Evolutionary conservation across 345 rosid species (phyloP).

Genomic region (Acer negundo): DNA sequence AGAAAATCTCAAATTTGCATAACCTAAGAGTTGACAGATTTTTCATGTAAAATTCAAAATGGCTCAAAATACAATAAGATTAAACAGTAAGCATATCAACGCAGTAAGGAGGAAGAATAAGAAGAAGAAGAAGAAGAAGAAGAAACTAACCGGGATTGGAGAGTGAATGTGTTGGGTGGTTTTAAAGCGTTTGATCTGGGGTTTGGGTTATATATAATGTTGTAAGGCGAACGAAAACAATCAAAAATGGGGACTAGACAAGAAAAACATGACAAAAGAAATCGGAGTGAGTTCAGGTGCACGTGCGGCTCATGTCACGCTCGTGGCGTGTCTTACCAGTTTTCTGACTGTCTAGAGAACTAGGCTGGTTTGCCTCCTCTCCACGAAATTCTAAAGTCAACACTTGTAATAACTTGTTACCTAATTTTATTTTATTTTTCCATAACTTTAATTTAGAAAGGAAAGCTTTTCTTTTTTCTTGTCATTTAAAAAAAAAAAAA

Average conservation of each 20-base stretch:
- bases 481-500: no score
- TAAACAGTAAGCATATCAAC: not conserved
- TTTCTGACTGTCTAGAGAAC: not conserved
- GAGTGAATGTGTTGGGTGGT: not conserved
- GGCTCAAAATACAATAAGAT: not conserved
- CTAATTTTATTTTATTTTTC: not conserved
- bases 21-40: not conserved
- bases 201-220: not conserved
- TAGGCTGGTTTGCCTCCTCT: conserved; percentile 11
- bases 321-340: not conserved
- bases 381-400: not conserved
- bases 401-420: not conserved
- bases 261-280: not conserved
- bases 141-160: not conserved
- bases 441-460: no score
- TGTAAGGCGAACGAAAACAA: not conserved
- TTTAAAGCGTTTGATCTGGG: not conserved
- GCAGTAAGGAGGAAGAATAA: not conserved
- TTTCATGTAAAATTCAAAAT: not conserved
- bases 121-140: not conserved
- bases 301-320: not conserved
- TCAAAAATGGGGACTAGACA: not conserved
- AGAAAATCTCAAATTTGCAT: not conserved
- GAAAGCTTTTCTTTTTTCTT: no score
- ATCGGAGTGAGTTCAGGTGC: conserved; percentile 3